phyloP scores from a whole-genome alignment of 768 basidiomycete genomes.

The Boletus subparvulus region DNA sequence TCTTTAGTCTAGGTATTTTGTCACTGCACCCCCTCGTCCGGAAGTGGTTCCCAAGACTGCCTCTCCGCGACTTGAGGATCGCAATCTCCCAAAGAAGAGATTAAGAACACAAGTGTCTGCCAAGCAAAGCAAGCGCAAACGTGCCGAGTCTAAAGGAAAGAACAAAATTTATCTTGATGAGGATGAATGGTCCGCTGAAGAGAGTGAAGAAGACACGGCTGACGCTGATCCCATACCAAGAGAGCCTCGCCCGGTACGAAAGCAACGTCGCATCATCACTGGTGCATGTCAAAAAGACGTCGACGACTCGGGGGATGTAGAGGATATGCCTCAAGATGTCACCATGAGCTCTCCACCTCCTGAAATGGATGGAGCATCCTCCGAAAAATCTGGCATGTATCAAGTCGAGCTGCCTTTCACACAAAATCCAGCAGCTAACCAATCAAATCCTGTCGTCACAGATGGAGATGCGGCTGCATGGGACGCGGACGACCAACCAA shows the following conservation, averaged over 20 bases:
- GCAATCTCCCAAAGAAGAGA: slow-evolving; percentile 18
- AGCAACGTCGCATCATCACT: slow-evolving; percentile 27
- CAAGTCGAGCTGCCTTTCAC: not conserved
- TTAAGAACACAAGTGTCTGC: slow-evolving; percentile 13
- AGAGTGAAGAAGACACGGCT: slow-evolving; percentile 18
- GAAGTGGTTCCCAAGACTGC: slow-evolving; percentile 21
- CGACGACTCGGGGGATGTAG: slow-evolving; percentile 10
- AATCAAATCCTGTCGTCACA: not conserved
- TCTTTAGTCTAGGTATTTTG: slow-evolving; percentile 43
- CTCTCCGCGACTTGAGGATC: not conserved
- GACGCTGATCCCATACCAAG: slow-evolving; percentile 8
- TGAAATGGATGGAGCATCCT: not conserved
- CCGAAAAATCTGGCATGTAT: slow-evolving; percentile 1
- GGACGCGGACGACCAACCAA: not conserved
- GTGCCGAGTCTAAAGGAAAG: slow-evolving; percentile 42
- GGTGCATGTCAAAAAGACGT: slow-evolving; percentile 29
- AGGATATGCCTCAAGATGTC: slow-evolving; percentile 11
- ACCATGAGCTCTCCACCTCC: slow-evolving; percentile 14
- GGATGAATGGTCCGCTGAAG: slow-evolving; percentile 21
- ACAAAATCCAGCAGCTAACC: not conserved
- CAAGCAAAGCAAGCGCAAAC: slow-evolving; percentile 28
- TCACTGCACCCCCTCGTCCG: slow-evolving; percentile 28
- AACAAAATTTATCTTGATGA: slow-evolving; percentile 28
- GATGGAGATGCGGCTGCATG: not conserved
- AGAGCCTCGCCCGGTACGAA: slow-evolving; percentile 32